A percentile compares a stretch with the other conserved stretches of the same genome.
Evolutionary conservation across 116 monocot genomes (phyloP).

Genomic region (Phalaenopsis hybrid): DNA sequence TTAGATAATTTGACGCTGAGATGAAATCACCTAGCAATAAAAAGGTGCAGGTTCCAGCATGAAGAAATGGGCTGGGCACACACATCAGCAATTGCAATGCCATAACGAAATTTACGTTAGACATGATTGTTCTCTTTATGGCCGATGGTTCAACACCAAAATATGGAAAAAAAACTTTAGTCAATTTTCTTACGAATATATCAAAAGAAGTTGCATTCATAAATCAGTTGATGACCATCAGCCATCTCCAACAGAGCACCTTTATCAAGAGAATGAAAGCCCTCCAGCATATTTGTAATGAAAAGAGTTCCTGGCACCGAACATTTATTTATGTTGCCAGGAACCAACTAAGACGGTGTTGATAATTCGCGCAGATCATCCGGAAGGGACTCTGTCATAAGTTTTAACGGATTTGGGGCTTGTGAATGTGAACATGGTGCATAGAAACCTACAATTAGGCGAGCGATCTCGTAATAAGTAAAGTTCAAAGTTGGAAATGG

Average conservation of each 20-base stretch:
- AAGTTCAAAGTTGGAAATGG: not conserved
- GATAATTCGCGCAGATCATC: constrained; percentile 16
- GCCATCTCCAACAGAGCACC: constrained; percentile 39
- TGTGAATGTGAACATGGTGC: constrained; percentile 55
- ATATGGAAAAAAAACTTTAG: no score
- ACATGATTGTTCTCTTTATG: no score
- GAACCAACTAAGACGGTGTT: constrained; percentile 9
- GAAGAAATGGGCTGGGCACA: no score
- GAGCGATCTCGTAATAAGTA: not conserved
- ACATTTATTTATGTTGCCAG: constrained; percentile 67
- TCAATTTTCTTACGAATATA: no score
- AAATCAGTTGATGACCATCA: no score
- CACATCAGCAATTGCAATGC: no score
- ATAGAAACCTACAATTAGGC: constrained; percentile 50
- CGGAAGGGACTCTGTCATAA: constrained; percentile 60
- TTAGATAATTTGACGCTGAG: no score
- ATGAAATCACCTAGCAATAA: no score
- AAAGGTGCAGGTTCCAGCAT: no score
- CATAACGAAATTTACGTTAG: no score
- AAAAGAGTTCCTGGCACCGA: constrained; percentile 73
- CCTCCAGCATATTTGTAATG: constrained; percentile 81
- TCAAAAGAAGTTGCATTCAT: no score
- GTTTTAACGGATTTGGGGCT: constrained; percentile 51
- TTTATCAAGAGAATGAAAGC: constrained; percentile 53
- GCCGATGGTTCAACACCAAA: no score